These are phyloP conservation scores for Cercis canadensis DNA, from an alignment of 306 rosid genomes.

Conservation along the genomic window DNA sequence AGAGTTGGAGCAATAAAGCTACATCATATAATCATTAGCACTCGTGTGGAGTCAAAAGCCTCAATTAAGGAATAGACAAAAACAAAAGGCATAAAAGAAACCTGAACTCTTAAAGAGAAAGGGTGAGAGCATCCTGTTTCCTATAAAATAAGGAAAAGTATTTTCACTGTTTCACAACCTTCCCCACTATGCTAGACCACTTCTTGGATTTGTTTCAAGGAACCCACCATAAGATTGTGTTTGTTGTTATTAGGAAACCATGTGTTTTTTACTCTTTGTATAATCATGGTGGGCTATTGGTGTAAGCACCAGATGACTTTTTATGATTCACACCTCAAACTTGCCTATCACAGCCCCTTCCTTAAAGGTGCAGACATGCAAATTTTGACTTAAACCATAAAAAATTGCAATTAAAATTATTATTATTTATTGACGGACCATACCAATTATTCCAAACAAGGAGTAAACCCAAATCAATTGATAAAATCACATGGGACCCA, in stretches of 20 bases:
- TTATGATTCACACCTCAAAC: conserved; percentile 26
- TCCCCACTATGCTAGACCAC: conserved; percentile 31
- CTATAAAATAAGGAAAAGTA: no score
- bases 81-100: no score
- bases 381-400: conserved; percentile 22
- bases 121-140: no score
- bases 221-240: conserved; percentile 44
- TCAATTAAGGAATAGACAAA: no score
- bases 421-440: not conserved
- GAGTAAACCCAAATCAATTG: not conserved
- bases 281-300: conserved; percentile 37
- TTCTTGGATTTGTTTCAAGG: conserved; percentile 38
- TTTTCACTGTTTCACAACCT: conserved; percentile 20
- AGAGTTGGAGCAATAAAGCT: not conserved
- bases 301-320: conserved; percentile 27
- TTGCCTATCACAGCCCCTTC: conserved; percentile 27
- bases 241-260: conserved; percentile 38
- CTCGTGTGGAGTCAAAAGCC: no score
- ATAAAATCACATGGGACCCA: conserved; percentile 16
- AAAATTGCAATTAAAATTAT: not conserved
- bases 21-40: not conserved
- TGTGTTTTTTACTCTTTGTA: conserved; percentile 44
- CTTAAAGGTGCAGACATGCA: conserved; percentile 40
- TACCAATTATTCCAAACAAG: not conserved
- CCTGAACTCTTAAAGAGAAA: no score